phyloP scores from a whole-genome alignment of 352 stramenopile species.

The Pythium chondricola region DNA sequence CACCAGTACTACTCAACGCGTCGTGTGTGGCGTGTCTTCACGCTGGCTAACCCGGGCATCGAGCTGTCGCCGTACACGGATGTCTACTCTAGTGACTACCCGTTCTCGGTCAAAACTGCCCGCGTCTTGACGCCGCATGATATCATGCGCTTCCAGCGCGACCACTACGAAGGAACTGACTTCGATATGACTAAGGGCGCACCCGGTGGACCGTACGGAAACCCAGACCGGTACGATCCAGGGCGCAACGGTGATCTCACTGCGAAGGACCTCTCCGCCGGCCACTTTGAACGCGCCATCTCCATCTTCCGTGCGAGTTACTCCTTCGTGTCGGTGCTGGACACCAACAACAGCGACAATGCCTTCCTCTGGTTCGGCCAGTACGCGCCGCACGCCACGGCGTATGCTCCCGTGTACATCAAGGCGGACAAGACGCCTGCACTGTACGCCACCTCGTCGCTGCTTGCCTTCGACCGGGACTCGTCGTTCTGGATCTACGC shows the following conservation, averaged over 20 bases:
- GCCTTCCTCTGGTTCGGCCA: slow-evolving; percentile 85
- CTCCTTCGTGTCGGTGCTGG: slow-evolving; percentile 72
- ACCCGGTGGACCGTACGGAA: slow-evolving; percentile 82
- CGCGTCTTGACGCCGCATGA: slow-evolving; percentile 63
- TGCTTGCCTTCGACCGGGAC: slow-evolving; percentile 56
- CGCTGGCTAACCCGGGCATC: slow-evolving; percentile 64
- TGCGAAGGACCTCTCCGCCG: slow-evolving; percentile 35
- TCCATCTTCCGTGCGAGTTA: slow-evolving; percentile 92
- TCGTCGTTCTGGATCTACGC: slow-evolving; percentile 75
- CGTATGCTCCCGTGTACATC: slow-evolving; percentile 89
- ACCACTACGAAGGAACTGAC: slow-evolving; percentile 91
- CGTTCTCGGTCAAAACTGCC: slow-evolving; percentile 73
- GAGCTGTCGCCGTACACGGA: slow-evolving; percentile 71
- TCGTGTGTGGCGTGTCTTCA: slow-evolving; percentile 88
- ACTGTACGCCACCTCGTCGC: slow-evolving; percentile 46
- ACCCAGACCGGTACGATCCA: slow-evolving; percentile 86
- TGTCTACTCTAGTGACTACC: slow-evolving; percentile 73
- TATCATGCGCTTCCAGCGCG: slow-evolving; percentile 88
- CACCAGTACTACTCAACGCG: slow-evolving; percentile 83
- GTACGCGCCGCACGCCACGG: slow-evolving; percentile 83
- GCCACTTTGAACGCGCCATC: slow-evolving; percentile 89
- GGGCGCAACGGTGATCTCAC: slow-evolving; percentile 41
- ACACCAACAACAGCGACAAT: slow-evolving; percentile 51
- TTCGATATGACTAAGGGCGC: slow-evolving; percentile 86
- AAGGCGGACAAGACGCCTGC: slow-evolving; percentile 37